Evolutionary conservation across 768 basidiomycete species (phyloP).

Genomic region (Coprinopsis strossmayeri): DNA sequence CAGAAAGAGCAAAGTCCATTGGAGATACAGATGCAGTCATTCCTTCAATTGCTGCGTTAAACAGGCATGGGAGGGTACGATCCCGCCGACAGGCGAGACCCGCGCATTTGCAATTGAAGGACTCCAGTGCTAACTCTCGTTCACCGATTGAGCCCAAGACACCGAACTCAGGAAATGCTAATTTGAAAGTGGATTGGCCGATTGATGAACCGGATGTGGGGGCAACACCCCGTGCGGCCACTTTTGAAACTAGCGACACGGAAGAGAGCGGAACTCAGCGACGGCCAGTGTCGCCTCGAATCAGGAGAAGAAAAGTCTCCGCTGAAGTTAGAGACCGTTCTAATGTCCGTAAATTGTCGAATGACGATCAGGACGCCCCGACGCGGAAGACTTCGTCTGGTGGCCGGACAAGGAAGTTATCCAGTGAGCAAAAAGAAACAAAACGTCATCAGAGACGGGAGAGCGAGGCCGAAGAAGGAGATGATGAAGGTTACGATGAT

Average conservation of each 20-base stretch:
- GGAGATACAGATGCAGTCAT: not conserved
- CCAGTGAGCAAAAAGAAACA: constrained; percentile 32
- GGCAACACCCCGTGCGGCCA: constrained; percentile 51
- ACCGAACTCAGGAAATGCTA: constrained; percentile 16
- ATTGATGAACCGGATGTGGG: constrained; percentile 41
- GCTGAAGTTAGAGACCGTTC: not conserved
- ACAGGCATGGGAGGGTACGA: not conserved
- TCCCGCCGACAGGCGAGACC: not conserved
- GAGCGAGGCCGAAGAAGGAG: constrained; percentile 70
- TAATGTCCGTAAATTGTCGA: not conserved
- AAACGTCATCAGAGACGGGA: constrained; percentile 34
- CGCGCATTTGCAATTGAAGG: not conserved
- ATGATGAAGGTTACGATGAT: constrained; percentile 73
- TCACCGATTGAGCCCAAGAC: constrained; percentile 12
- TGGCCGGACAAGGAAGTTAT: constrained; percentile 39
- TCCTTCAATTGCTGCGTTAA: not conserved
- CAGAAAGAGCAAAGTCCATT: not conserved
- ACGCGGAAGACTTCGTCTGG: constrained; percentile 26
- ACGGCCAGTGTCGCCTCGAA: constrained; percentile 20
- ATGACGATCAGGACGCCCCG: constrained; percentile 22
- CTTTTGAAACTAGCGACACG: constrained; percentile 34
- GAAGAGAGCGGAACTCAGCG: constrained; percentile 14
- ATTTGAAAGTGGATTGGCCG: constrained; percentile 47
- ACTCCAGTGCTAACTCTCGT: not conserved
- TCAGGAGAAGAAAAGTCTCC: constrained; percentile 32